phyloP scores from a whole-genome alignment of 495 filamentous ascomycete genomes.

The Talaromyces proteolyticus region DNA sequence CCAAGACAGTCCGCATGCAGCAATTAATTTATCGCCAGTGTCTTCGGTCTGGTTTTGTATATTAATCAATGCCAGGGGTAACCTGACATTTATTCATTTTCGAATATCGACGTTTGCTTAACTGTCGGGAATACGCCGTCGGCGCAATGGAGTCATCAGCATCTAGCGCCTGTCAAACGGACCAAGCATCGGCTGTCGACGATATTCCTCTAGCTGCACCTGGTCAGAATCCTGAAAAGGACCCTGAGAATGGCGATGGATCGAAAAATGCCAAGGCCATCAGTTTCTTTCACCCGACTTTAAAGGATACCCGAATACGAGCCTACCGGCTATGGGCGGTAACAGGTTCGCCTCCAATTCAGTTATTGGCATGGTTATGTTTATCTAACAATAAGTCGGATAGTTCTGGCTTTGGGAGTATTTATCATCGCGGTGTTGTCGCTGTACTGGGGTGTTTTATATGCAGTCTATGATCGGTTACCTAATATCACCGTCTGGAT shows the following conservation, averaged over 20 bases:
- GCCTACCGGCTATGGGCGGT: conserved; percentile 21
- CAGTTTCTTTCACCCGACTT: not conserved
- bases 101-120: too few relatives aligned
- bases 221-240: not conserved
- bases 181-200: too few relatives aligned
- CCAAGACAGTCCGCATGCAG: too few relatives aligned
- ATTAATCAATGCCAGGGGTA: too few relatives aligned
- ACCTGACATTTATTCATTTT: too few relatives aligned
- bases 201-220: too few relatives aligned
- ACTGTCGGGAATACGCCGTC: too few relatives aligned
- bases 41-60: too few relatives aligned
- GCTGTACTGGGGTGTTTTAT: conserved; percentile 58
- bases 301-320: not conserved
- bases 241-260: not conserved
- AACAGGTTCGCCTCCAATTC: conserved; percentile 38
- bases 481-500: conserved; percentile 48
- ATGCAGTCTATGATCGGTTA: conserved; percentile 39
- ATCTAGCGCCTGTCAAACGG: too few relatives aligned
- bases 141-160: not conserved
- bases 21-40: too few relatives aligned
- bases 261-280: not conserved
- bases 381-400: not conserved
- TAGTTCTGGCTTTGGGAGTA: conserved; percentile 46
- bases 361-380: too few relatives aligned
- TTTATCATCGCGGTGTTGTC: conserved; percentile 52